Percentiles rank a stretch among this genome's conserved stretches.
These are phyloP conservation scores for Tritrichomonas foetus DNA, from an alignment of 208 protist genomes.

Conservation along the genomic window DNA sequence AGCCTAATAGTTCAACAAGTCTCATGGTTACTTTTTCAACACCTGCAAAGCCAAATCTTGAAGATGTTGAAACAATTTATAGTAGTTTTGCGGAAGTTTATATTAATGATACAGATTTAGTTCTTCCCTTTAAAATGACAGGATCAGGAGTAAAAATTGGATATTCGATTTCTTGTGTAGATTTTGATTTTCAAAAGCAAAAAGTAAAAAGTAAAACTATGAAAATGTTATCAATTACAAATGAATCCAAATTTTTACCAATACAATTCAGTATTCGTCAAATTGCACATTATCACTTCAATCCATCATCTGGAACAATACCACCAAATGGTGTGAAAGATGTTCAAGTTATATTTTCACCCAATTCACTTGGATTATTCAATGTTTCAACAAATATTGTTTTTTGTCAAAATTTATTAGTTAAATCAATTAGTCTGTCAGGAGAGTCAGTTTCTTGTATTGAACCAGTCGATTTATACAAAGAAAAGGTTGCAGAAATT, in stretches of 20 bases:
- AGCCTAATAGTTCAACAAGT: background rate
- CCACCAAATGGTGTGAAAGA: background rate
- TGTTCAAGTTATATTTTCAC: background rate
- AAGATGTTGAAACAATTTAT: background rate
- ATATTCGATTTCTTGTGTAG: background rate
- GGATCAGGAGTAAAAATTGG: background rate
- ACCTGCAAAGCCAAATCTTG: background rate
- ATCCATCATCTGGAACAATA: background rate
- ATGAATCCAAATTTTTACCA: too few species aligned
- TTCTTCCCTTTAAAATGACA: background rate
- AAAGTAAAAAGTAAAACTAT: too few species aligned
- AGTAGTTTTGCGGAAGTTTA: background rate
- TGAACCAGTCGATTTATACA: background rate
- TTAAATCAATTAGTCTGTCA: background rate
- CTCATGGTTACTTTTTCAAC: background rate
- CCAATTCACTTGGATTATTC: background rate
- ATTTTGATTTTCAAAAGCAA: background rate
- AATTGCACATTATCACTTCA: conserved; percentile 7
- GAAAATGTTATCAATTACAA: too few species aligned
- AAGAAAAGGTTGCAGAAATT: background rate
- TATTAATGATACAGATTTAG: background rate
- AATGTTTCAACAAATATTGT: background rate
- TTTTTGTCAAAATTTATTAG: background rate
- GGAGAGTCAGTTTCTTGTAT: background rate
- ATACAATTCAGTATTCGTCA: background rate